Evolutionary conservation across 176 grass and related monocot genomes (phyloP), one percentile per base, ranked within the genome.

Genomic region (Elymus sibiricus): DNA sequence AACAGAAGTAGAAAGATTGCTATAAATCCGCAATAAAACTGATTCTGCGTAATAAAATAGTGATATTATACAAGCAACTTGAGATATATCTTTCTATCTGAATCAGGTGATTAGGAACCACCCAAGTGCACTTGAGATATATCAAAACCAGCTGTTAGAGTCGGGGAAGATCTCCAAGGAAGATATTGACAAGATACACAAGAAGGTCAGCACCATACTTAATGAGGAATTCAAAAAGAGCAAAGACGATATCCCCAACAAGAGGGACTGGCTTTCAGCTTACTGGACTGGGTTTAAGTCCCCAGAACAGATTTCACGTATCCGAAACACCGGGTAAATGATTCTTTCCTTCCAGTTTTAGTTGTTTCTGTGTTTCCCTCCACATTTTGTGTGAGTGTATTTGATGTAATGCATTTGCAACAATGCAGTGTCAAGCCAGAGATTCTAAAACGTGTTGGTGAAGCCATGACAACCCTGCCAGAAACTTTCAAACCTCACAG

Each of bases 251-350:
- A 67, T 96, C 21, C 90, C 92, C 2, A 95, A 96, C 79, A 94
- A 92, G 79, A 91, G 97, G 62, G 97, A 99, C 85, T 99, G 97
- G 97, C 89, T 99, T 62, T 99, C 97, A 58, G 97, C 97, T 94
- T 99, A 99, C 82, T 99, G 97, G 97, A 59, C 87, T 73, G 97
- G 92, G 59, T 99, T 94, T 78, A 99, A 97, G 80, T 96, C 97
- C 53, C 97, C 94, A 65, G 97, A 99, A 82, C 97, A 97, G 87
- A 99, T 99, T 86, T 99, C 97, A 73, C 94, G 94, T 74, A 85
- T 97, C 86, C 89, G 94, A 55, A 99, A 99, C 80, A 99, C 97
- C 6, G 97, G 97, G 97, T 99, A 93, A 83, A 83, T 86, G 37
- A 7, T 60, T 86, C 26, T 82, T 79, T 24, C 76, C 34, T 16